A percentile compares a stretch with the other conserved stretches of the same genome.
These are phyloP conservation scores for Leishmania major DNA, from an alignment of 208 protist genomes.

Conservation along the genomic window DNA sequence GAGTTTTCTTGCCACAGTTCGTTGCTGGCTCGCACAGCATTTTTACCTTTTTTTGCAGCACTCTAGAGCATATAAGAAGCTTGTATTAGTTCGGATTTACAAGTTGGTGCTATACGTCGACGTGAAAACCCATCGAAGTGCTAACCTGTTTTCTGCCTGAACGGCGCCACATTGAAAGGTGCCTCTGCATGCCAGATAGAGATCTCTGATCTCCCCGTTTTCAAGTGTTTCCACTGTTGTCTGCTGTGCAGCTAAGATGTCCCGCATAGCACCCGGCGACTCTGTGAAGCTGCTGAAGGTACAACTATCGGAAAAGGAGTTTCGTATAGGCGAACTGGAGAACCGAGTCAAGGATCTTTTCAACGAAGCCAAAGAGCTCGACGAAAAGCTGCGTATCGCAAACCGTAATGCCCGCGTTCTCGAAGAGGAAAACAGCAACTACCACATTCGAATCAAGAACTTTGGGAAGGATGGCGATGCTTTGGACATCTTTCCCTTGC, in stretches of 20 bases:
- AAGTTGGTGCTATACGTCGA: neutral
- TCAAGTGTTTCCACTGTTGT: conserved; percentile 7
- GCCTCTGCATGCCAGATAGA: neutral
- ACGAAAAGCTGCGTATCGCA: conserved; percentile 69
- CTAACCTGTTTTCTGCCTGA: neutral
- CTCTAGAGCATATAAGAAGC: neutral
- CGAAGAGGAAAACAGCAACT: conserved; percentile 79
- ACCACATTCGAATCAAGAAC: conserved; percentile 44
- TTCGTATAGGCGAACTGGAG: conserved; percentile 76
- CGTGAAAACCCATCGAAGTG: neutral
- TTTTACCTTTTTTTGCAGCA: neutral
- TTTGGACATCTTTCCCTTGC: conserved; percentile 7
- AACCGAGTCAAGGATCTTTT: conserved; percentile 66
- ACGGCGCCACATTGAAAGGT: neutral
- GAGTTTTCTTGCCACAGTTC: neutral
- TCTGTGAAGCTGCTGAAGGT: conserved; percentile 34
- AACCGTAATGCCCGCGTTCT: conserved; percentile 78
- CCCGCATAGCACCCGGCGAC: conserved; percentile 8
- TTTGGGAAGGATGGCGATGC: conserved; percentile 20
- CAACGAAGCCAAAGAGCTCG: conserved; percentile 50
- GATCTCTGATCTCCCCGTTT: neutral
- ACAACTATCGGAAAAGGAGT: conserved; percentile 63
- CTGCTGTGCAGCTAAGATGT: conserved; percentile 19
- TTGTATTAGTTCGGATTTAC: neutral
- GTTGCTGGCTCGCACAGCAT: neutral